Base-by-base conservation (phyloP, 2,329 filamentous ascomycete genomes). In the Neofusicoccum kwambonambiense region DNA sequence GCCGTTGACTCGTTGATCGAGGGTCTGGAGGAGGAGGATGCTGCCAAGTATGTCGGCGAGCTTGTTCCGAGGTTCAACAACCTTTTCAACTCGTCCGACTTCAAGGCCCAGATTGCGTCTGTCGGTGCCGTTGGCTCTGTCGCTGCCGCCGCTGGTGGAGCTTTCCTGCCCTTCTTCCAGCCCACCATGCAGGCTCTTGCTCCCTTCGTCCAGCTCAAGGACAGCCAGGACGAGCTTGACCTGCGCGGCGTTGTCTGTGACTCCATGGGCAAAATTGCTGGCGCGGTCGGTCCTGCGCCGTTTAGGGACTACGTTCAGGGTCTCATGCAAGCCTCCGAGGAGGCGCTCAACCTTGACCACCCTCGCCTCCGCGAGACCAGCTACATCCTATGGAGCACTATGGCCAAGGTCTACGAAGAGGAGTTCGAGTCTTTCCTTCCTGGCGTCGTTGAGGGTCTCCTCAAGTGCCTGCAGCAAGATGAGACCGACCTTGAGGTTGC, bases 351-450 rank as follows among this genome's bases (percentile, higher is more conserved):
- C 71, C 88, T 99, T 2, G 93, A 92, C 71, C 93, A 97, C 80
- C 91, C 93, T 47, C 87, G 93, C 65, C 87, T 98, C 60, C 91
- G 93, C 78, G 95, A 99, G 83, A 97, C 93, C 67, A 97, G 92
- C 76, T 99, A 97, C 81, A 96, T 98, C 68, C 85, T 99, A 63
- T 99, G 95, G 94, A 93, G 92, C 69, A 92, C 91, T 45, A 88
- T 99, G 75, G 90, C 94, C 68, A 96, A 96, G 82, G 92, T 98
- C 9, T 98, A 98, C 78, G 89, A 90, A 72, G 90, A 92, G 73
- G 84, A 93, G 63, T 94, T 96, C 68, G 86, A 87, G 64, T 88
- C 90, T 65, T 95, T 92, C 80, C 85, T 95, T 6, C 83, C 86
- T 0, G 91, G 90, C 58, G 90, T 92, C 58, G 90, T 94, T 76